Evolutionary conservation across 1,284 basidiomycete genomes (phyloP), one percentile per base, ranked within the genome.

Genomic region (Trichosporon sp.): DNA sequence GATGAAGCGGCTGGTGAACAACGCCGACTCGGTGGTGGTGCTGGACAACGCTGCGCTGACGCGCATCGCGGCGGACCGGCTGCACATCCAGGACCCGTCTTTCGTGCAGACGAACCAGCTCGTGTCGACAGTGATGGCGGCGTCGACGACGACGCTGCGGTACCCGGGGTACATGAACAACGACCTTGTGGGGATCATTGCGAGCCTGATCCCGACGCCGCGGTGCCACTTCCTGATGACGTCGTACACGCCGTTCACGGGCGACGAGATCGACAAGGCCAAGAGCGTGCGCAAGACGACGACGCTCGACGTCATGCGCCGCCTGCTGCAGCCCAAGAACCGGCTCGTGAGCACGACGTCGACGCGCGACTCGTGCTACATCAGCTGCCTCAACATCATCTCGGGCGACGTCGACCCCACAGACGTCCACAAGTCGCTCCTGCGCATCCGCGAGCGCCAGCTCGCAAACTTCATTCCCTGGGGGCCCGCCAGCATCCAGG

Each of bases 161-260:
- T 99, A 98, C 84, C 97, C 97, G 0, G 93, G 94, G 65, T 99
- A 99, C 84, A 99, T 98, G 96, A 99, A 99, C 86, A 99, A 99
- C 78, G 96, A 99, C 80, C 89, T 98, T 35, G 94, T 98, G 73
- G 94, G 95, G 29, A 98, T 99, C 76, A 92, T 99, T 69, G 95
- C 97, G 2, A 95, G 93, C 13, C 87, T 99, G 66, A 98, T 99
- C 75, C 97, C 97, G 2, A 99, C 97, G 11, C 96, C 97, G n/a
- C 87, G 96, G 66, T 98, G 95, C 78, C 97, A 99, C 84, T 99
- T 99, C 87, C 88, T 99, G 69, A 98, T 96, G 92, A 99, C 97
- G n/a, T 95, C 93, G 18, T 99, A 99, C 78, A 99, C 97, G 3
- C 96, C 97, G 0, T 99, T 99, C 83, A 98, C 95, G 1, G 92